These are phyloP conservation scores for Cercospora berteroae DNA, from an alignment of 2,329 filamentous ascomycete species.

Conservation along the genomic window DNA sequence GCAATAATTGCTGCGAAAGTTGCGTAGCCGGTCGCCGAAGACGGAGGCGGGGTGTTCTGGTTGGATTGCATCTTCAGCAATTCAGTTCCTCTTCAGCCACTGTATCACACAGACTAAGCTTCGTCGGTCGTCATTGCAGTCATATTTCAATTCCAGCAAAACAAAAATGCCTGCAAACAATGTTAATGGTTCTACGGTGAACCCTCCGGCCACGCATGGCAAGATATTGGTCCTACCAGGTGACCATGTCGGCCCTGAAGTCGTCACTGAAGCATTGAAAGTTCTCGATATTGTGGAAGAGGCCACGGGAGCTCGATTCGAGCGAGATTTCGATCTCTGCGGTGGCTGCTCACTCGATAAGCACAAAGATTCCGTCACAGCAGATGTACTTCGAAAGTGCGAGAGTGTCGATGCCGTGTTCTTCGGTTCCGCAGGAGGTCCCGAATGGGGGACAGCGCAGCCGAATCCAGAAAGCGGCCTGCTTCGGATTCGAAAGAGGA, in stretches of 20 bases:
- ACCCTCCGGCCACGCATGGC: constrained; percentile 9
- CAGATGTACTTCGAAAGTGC: constrained; percentile 46
- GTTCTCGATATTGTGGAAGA: constrained; percentile 46
- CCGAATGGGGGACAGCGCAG: constrained; percentile 45
- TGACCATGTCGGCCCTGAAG: constrained; percentile 54
- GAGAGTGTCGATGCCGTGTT: constrained; percentile 47
- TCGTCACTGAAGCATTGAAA: constrained; percentile 49
- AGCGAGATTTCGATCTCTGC: constrained; percentile 37
- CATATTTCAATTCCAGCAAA: background rate
- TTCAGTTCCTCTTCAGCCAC: background rate
- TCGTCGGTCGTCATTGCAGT: background rate
- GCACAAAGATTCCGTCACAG: constrained; percentile 47
- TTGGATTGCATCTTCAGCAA: background rate
- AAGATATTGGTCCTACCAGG: constrained; percentile 48
- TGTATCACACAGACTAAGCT: background rate
- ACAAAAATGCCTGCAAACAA: constrained; percentile 2
- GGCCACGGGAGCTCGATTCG: constrained; percentile 30
- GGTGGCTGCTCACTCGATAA: constrained; percentile 46
- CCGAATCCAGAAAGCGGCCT: constrained; percentile 50
- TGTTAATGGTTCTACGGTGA: constrained; percentile 9
- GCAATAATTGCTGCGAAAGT: background rate
- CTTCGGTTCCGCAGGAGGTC: constrained; percentile 51
- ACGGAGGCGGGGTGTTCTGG: background rate
- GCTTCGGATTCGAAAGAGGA: constrained; percentile 41
- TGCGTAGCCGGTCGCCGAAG: background rate